These are phyloP conservation scores for Rauvolfia tetraphylla DNA, from an alignment of 257 asterid species.

Conservation along the genomic window DNA sequence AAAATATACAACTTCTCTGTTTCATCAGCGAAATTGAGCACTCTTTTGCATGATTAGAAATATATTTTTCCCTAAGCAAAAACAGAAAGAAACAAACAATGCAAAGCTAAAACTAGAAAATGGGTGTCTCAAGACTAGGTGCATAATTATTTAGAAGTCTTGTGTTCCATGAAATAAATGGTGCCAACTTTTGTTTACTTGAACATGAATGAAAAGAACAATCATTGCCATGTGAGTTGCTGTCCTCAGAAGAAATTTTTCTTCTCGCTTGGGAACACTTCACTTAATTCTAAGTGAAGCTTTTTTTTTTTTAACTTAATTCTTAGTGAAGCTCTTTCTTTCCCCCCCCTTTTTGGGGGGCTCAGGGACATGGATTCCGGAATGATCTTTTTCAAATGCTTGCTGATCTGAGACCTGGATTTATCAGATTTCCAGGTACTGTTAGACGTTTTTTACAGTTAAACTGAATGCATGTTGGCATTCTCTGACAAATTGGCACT, in stretches of 20 bases:
- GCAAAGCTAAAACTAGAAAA: background rate
- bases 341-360: conserved; percentile 4
- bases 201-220: too few species aligned
- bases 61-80: background rate
- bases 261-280: background rate
- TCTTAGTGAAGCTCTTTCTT: background rate
- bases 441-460: background rate
- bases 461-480: background rate
- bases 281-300: background rate
- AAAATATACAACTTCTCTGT: background rate
- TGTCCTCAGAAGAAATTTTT: background rate
- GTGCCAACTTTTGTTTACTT: background rate
- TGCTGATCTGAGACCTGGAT: conserved; percentile 66
- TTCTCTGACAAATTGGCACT: background rate
- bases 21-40: background rate
- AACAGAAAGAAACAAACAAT: background rate
- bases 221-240: background rate
- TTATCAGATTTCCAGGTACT: conserved; percentile 90
- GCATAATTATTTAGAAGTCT: background rate
- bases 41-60: background rate
- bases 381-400: conserved; percentile 73
- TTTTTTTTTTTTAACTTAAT: background rate
- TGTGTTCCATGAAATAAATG: background rate
- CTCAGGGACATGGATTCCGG: conserved; percentile 92
- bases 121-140: background rate